Percentiles rank a stretch among this genome's conserved stretches.
These are phyloP conservation scores for Colletotrichum acutatum DNA, from an alignment of 2,329 filamentous ascomycete genomes.

Conservation along the genomic window DNA sequence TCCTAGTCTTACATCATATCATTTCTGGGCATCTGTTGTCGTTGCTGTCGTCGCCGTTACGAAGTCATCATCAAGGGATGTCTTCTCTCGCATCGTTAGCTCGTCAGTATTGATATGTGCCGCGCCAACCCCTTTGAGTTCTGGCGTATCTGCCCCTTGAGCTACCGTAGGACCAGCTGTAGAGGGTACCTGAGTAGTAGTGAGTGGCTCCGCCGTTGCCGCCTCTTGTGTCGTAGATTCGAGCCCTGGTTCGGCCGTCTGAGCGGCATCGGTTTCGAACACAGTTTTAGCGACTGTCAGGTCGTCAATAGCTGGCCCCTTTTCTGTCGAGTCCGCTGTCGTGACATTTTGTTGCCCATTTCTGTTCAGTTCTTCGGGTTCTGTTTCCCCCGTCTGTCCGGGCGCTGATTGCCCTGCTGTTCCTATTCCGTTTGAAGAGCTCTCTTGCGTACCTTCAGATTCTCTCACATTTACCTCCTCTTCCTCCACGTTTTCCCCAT, in stretches of 20 bases:
- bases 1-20: slow-evolving; percentile 20
- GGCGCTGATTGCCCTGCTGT: slow-evolving; percentile 27
- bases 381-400: slow-evolving; percentile 36
- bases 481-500: background rate
- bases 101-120: slow-evolving; percentile 38
- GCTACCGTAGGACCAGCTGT: background rate
- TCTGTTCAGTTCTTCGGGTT: slow-evolving; percentile 33
- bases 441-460: background rate
- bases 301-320: background rate
- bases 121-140: slow-evolving; percentile 42
- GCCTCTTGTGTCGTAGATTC: background rate
- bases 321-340: background rate
- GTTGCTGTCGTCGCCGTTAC: background rate
- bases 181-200: background rate
- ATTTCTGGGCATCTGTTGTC: slow-evolving; percentile 25
- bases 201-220: background rate
- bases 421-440: background rate
- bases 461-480: background rate
- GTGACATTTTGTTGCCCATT: slow-evolving; percentile 10
- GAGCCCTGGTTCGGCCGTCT: background rate
- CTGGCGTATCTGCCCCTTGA: slow-evolving; percentile 18
- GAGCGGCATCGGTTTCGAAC: background rate
- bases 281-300: background rate
- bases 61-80: slow-evolving; percentile 27
- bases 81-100: slow-evolving; percentile 35